phyloP scores from a whole-genome alignment of 179 eudicot genomes.

The Nepenthes alata region DNA sequence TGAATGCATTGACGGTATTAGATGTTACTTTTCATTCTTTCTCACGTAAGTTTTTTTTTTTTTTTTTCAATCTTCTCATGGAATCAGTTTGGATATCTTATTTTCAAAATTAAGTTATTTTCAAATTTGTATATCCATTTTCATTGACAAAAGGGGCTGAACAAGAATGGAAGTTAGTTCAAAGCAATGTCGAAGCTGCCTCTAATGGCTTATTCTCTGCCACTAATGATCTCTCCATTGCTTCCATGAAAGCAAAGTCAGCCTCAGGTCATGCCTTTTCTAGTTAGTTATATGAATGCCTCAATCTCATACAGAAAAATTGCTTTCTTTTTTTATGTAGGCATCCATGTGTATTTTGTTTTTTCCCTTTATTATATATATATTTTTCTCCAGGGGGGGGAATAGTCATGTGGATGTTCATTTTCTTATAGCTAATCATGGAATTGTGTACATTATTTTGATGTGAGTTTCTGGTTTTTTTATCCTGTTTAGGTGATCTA shows the following conservation, averaged over 20 bases:
- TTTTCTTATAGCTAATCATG: background rate
- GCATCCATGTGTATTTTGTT: background rate
- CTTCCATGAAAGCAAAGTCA: slow-evolving; percentile 70
- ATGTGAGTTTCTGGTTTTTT: slow-evolving; percentile 10
- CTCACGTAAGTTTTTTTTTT: slow-evolving; percentile 47
- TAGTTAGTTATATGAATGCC: background rate
- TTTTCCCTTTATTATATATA: background rate
- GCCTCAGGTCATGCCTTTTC: slow-evolving; percentile 57
- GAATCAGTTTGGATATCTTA: background rate
- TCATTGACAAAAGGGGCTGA: slow-evolving; percentile 57
- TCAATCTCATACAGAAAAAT: background rate
- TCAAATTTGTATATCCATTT: slow-evolving; percentile 6
- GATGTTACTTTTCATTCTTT: slow-evolving; percentile 73
- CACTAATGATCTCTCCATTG: slow-evolving; percentile 66
- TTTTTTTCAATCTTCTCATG: background rate
- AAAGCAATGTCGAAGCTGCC: slow-evolving; percentile 78
- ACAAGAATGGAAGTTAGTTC: slow-evolving; percentile 78
- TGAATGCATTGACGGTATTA: slow-evolving; percentile 61
- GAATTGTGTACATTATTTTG: background rate
- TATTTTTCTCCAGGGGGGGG: too few relatives aligned
- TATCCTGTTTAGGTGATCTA: slow-evolving; percentile 54
- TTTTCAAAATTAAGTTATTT: background rate
- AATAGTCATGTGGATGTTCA: background rate
- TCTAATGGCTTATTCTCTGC: slow-evolving; percentile 65
- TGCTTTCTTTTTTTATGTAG: background rate